Conservation (phyloP, 106 monocot genomes). For the Cymbidium sinense region DNA sequence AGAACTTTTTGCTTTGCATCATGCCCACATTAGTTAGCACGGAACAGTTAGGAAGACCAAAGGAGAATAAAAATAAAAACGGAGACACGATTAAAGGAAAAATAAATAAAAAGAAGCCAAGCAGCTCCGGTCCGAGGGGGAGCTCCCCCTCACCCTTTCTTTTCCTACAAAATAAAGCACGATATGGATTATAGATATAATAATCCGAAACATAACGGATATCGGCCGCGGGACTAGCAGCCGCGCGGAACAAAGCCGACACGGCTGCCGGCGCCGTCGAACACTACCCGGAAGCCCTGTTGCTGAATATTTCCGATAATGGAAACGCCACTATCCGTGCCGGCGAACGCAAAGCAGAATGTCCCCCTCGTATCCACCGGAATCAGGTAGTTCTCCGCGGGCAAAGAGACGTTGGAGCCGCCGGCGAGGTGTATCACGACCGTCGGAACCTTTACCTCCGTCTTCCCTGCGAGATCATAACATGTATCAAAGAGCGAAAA, state of each 20-base stretch:
- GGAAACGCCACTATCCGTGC: constrained; percentile 54
- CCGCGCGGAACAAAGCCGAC: constrained; percentile 28
- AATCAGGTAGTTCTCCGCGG: constrained; percentile 78
- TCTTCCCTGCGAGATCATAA: constrained; percentile 56
- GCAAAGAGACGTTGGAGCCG: constrained; percentile 39
- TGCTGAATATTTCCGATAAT: constrained; percentile 87
- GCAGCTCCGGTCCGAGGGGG: too few species aligned
- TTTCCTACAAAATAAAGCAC: too few species aligned
- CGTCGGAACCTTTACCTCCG: constrained; percentile 69
- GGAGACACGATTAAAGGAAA: too few species aligned
- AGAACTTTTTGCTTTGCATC: too few species aligned
- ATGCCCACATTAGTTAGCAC: too few species aligned
- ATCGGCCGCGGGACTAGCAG: constrained; percentile 10
- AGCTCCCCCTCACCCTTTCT: too few species aligned
- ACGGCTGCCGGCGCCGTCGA: constrained; percentile 27
- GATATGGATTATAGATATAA: too few species aligned
- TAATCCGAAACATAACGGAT: too few species aligned
- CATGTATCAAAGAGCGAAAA: constrained; percentile 87
- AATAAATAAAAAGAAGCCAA: too few species aligned
- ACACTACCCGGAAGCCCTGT: constrained; percentile 58
- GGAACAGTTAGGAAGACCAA: too few species aligned
- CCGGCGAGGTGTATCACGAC: constrained; percentile 53
- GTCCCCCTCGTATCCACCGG: constrained; percentile 58
- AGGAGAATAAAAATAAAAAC: too few species aligned
- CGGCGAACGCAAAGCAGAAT: constrained; percentile 83